Percentiles rank a stretch among this genome's conserved stretches.
Evolutionary conservation across 2,329 filamentous ascomycete species (phyloP).

Genomic region (Fusarium sp.): DNA sequence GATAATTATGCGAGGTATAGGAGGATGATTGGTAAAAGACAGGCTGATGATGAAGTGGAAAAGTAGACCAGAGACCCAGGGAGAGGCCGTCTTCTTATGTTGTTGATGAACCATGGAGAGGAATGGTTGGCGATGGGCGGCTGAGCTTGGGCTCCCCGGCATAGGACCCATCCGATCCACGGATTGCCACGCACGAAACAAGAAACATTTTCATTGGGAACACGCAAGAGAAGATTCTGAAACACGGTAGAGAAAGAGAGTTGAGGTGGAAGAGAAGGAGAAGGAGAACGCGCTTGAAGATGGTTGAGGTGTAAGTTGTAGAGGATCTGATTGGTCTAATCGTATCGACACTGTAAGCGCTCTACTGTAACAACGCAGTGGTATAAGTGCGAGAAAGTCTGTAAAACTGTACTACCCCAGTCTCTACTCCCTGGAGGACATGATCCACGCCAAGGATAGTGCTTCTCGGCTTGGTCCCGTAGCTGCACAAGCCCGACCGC

Average conservation of each 20-base stretch:
- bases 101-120: constrained; percentile 17
- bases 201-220: constrained; percentile 39
- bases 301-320: constrained; percentile 30
- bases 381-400: constrained; percentile 16
- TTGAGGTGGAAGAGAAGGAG: neutral
- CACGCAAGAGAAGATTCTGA: constrained; percentile 40
- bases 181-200: constrained; percentile 35
- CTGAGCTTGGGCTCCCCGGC: constrained; percentile 28
- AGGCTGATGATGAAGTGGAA: constrained; percentile 35
- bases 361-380: neutral
- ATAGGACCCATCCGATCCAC: constrained; percentile 37
- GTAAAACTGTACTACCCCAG: constrained; percentile 31
- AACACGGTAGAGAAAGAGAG: constrained; percentile 20
- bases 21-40: constrained; percentile 44
- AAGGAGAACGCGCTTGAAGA: constrained; percentile 14
- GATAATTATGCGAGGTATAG: constrained; percentile 13
- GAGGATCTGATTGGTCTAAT: constrained; percentile 26
- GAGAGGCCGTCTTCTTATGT: constrained; percentile 47
- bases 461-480: constrained; percentile 45
- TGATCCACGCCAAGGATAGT: constrained; percentile 36
- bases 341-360: constrained; percentile 34
- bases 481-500: constrained; percentile 47
- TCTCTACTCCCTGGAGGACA: neutral
- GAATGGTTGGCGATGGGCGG: constrained; percentile 43
- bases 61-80: constrained; percentile 39